Conservation (phyloP, 495 filamentous ascomycete species). For the Poronia punctata region DNA sequence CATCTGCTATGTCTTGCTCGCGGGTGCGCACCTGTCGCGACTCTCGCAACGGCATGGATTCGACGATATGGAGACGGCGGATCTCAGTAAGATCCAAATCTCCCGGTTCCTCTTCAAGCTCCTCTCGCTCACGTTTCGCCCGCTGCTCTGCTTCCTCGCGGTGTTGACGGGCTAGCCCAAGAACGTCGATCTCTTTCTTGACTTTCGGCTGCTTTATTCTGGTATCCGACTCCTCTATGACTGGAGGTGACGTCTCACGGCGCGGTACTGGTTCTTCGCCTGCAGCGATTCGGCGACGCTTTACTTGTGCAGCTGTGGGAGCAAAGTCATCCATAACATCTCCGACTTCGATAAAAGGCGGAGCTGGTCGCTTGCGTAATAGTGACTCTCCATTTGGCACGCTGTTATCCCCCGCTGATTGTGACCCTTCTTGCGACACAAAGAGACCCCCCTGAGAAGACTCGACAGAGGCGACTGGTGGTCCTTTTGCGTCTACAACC, state of each 20-base stretch:
- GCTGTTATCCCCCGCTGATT: conserved; percentile 12
- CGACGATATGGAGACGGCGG: conserved; percentile 68
- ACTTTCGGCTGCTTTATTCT: conserved; percentile 21
- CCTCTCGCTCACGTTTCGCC: conserved; percentile 52
- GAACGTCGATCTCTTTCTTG: conserved; percentile 58
- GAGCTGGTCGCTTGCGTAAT: conserved; percentile 38
- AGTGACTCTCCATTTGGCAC: conserved; percentile 24
- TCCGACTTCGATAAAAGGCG: conserved; percentile 29
- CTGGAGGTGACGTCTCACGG: conserved; percentile 13
- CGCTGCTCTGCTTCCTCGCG: conserved; percentile 63
- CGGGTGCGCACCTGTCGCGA: conserved; percentile 20
- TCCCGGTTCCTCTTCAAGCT: conserved; percentile 42
- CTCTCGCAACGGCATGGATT: conserved; percentile 62
- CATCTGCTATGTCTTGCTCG: conserved; percentile 41
- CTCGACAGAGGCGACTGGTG: conserved; percentile 9
- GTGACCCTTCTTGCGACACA: conserved; percentile 22
- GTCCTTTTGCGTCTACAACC: conserved; percentile 4
- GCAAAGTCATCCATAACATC: conserved; percentile 59
- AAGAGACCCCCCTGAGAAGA: conserved; percentile 31
- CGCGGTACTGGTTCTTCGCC: conserved; percentile 30
- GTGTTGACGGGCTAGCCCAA: conserved; percentile 59
- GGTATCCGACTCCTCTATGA: conserved; percentile 4
- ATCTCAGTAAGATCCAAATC: conserved; percentile 62
- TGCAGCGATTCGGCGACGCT: conserved; percentile 54
- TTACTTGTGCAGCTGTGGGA: conserved; percentile 64